These are phyloP conservation scores for Nicotiana obtusifolia DNA, from an alignment of 257 asterid genomes.

Conservation along the genomic window DNA sequence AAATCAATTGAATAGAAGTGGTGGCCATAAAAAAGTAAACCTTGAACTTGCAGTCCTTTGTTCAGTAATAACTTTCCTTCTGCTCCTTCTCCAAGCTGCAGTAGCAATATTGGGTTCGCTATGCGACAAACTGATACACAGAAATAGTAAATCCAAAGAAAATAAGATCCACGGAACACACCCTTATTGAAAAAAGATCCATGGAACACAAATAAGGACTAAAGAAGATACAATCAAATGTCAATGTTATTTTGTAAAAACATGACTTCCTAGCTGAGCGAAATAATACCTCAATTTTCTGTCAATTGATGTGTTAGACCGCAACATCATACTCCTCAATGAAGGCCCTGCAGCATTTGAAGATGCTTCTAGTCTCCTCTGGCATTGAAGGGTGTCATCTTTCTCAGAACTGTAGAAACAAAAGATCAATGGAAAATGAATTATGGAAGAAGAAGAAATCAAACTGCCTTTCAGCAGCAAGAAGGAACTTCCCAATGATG, in stretches of 20 bases:
- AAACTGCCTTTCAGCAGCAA: conserved; percentile 4
- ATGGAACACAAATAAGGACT: too few species aligned
- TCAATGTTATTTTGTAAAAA: conserved; percentile 6
- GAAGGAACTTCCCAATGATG: not conserved
- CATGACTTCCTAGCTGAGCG: not conserved
- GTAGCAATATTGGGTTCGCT: conserved; percentile 93
- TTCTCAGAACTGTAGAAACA: conserved; percentile 61
- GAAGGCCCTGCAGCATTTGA: conserved; percentile 80
- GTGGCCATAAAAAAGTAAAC: conserved; percentile 33
- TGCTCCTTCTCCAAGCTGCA: conserved; percentile 92
- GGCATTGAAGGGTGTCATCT: conserved; percentile 68
- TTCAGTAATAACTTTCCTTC: conserved; percentile 81
- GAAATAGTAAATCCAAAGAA: conserved; percentile 21
- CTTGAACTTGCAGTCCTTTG: conserved; percentile 97
- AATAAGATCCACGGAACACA: not conserved
- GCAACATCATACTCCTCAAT: conserved; percentile 73
- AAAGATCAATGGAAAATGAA: conserved; percentile 3
- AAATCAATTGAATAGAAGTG: conserved; percentile 14
- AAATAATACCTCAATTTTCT: conserved; percentile 63
- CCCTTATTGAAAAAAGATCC: too few species aligned
- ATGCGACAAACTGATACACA: conserved; percentile 63
- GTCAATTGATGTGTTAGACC: conserved; percentile 68
- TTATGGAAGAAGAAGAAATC: conserved; percentile 8
- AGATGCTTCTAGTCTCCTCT: conserved; percentile 67
- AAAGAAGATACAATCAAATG: not conserved